Evolutionary conservation across 2,329 filamentous ascomycete species (phyloP).

Genomic region (Orbilia oligospora): DNA sequence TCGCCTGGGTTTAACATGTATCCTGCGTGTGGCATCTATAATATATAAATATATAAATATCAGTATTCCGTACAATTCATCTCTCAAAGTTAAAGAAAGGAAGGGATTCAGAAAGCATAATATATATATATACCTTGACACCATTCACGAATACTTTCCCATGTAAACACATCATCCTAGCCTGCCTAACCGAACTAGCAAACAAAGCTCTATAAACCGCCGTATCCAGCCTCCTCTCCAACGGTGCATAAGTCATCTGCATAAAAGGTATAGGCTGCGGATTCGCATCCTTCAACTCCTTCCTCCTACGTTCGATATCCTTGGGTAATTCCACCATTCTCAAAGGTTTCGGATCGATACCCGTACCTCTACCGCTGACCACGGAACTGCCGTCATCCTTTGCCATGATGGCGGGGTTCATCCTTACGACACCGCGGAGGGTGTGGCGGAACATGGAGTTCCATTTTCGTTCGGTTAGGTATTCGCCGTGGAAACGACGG

Average conservation of each 20-base stretch:
- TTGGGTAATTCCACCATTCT: not conserved
- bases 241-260: constrained; percentile 93
- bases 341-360: constrained; percentile 69
- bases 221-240: constrained; percentile 92
- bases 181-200: constrained; percentile 91
- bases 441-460: constrained; percentile 89
- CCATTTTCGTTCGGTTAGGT: constrained; percentile 94
- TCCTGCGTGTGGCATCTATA: constrained; percentile 88
- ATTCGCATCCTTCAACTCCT: constrained; percentile 63
- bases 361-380: constrained; percentile 86
- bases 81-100: too few species aligned
- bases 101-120: too few species aligned
- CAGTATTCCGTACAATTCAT: too few species aligned
- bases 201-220: constrained; percentile 94
- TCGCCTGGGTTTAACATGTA: constrained; percentile 97
- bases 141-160: constrained; percentile 96
- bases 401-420: constrained; percentile 86
- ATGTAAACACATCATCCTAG: constrained; percentile 93
- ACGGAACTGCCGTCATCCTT: constrained; percentile 84
- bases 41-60: not conserved
- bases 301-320: constrained; percentile 1
- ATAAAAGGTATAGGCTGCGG: constrained; percentile 82
- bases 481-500: constrained; percentile 93
- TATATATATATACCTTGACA: constrained; percentile 80
- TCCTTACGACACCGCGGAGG: constrained; percentile 85